Evolutionary conservation across 495 filamentous ascomycete species (phyloP).

Genomic region (Ramalina intermedia): DNA sequence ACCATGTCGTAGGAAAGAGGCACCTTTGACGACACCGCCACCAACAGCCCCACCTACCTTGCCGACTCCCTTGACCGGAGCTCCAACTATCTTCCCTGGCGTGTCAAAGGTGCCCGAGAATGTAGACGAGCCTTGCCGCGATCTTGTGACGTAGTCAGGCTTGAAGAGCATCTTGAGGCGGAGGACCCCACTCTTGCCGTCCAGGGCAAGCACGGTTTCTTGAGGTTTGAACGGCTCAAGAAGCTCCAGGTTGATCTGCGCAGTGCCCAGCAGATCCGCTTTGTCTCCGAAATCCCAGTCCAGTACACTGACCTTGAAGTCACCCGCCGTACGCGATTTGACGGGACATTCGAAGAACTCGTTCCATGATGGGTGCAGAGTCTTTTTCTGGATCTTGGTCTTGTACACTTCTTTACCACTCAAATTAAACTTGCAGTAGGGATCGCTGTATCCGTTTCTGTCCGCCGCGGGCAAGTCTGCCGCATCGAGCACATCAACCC

Average conservation of each 20-base stretch:
- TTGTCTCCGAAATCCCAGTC: slow-evolving; percentile 94
- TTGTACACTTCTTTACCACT: slow-evolving; percentile 80
- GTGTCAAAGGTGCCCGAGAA: slow-evolving; percentile 84
- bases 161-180: slow-evolving; percentile 84
- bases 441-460: slow-evolving; percentile 90
- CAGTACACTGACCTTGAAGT: slow-evolving; percentile 71
- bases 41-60: slow-evolving; percentile 56
- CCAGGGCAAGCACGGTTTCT: slow-evolving; percentile 58
- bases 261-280: slow-evolving; percentile 68
- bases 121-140: slow-evolving; percentile 80
- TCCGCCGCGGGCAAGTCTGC: slow-evolving; percentile 81
- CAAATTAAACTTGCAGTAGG: slow-evolving; percentile 87
- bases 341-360: slow-evolving; percentile 80
- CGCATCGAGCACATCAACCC: slow-evolving; percentile 81
- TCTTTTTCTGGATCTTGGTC: slow-evolving; percentile 92
- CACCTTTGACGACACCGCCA: slow-evolving; percentile 72
- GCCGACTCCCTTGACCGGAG: slow-evolving; percentile 79
- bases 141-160: slow-evolving; percentile 76
- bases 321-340: slow-evolving; percentile 67
- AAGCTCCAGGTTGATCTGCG: slow-evolving; percentile 61
- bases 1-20: slow-evolving; percentile 69
- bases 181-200: slow-evolving; percentile 79
- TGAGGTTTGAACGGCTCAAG: slow-evolving; percentile 74
- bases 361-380: slow-evolving; percentile 86
- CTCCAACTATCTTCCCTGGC: slow-evolving; percentile 86